phyloP scores from a whole-genome alignment of 495 filamentous ascomycete genomes.

The Aspergillus cristatus region DNA sequence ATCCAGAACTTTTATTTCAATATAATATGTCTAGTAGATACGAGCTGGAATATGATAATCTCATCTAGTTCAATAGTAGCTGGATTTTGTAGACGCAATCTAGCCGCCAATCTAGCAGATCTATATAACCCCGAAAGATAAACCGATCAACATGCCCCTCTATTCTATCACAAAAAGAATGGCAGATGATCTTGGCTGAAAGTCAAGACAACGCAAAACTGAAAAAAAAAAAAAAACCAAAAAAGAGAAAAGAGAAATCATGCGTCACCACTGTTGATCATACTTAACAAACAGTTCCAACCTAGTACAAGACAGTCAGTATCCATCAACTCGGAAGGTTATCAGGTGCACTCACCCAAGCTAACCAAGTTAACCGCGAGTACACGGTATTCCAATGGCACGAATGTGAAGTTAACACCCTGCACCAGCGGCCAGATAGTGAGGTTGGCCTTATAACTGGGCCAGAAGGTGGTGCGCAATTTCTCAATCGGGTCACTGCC shows the following conservation, averaged over 20 bases:
- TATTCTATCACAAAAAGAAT: too few relatives aligned
- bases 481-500: conserved; percentile 63
- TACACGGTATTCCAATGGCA: conserved; percentile 78
- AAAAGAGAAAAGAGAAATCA: conserved; percentile 15
- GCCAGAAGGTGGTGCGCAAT: conserved; percentile 54
- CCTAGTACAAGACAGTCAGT: conserved; percentile 42
- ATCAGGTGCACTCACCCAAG: conserved; percentile 45
- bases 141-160: too few relatives aligned
- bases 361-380: conserved; percentile 81
- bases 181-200: too few relatives aligned
- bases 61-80: too few relatives aligned
- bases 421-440: conserved; percentile 92
- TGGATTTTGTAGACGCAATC: too few relatives aligned
- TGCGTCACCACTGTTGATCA: conserved; percentile 55
- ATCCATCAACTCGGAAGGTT: neutral
- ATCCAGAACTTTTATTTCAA: too few relatives aligned
- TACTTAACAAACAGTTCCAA: conserved; percentile 95
- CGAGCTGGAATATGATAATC: too few relatives aligned
- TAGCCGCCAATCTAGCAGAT: too few relatives aligned
- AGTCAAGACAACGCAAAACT: neutral
- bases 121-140: too few relatives aligned
- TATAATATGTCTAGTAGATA: too few relatives aligned
- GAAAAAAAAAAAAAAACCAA: neutral
- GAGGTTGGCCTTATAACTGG: conserved; percentile 74
- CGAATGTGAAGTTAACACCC: conserved; percentile 79